Percentiles rank a stretch among this genome's conserved stretches.
These are phyloP conservation scores for Botrytis byssoidea DNA, from an alignment of 2,329 filamentous ascomycete genomes.

Conservation along the genomic window DNA sequence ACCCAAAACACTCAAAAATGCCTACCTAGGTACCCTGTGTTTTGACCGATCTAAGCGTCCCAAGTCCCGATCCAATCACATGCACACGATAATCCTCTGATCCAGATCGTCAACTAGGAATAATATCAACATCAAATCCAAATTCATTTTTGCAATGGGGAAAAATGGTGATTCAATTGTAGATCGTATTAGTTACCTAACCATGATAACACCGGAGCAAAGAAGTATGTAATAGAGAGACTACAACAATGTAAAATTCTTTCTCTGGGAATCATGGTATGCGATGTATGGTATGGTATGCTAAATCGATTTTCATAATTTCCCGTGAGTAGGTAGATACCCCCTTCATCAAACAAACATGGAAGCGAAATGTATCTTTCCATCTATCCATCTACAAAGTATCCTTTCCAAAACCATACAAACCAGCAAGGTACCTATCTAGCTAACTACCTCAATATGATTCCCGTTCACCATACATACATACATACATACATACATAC, in stretches of 20 bases:
- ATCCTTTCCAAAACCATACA: background rate
- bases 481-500: background rate
- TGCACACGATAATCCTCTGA: background rate
- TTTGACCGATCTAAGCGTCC: background rate
- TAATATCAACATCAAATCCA: slow-evolving; percentile 5
- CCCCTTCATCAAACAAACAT: background rate
- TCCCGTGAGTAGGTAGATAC: no score
- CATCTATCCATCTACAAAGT: background rate
- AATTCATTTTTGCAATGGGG: background rate
- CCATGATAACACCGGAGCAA: background rate
- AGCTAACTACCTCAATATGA: background rate
- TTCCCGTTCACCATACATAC: background rate
- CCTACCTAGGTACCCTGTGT: background rate
- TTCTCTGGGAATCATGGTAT: background rate
- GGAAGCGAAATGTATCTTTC: background rate
- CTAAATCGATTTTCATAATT: background rate
- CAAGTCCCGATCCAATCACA: slow-evolving; percentile 3
- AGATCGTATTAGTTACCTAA: background rate
- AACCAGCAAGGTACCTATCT: background rate
- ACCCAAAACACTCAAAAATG: background rate
- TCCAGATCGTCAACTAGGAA: slow-evolving; percentile 1
- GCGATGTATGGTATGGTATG: no score
- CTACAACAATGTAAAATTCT: background rate
- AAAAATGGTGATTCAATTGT: background rate
- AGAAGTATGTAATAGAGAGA: background rate